These are phyloP conservation scores for Fragaria iinumae DNA, from an alignment of 306 rosid genomes.

Conservation along the genomic window DNA sequence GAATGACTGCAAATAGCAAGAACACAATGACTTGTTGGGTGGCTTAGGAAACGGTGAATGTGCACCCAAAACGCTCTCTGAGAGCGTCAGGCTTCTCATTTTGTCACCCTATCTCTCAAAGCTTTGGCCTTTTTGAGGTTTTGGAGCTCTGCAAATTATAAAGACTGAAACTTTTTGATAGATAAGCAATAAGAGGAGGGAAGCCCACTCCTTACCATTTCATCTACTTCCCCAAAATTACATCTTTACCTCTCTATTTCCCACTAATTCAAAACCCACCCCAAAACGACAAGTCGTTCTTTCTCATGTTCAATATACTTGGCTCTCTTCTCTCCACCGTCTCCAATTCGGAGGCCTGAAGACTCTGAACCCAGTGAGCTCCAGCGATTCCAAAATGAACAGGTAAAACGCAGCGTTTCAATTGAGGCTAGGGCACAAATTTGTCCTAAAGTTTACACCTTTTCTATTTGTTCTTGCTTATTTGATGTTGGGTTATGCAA, in stretches of 20 bases:
- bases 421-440: no score
- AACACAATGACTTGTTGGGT: constrained; percentile 37
- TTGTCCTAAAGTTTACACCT: background rate
- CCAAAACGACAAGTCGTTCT: background rate
- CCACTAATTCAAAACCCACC: background rate
- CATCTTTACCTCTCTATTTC: background rate
- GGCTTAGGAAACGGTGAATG: constrained; percentile 35
- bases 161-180: background rate
- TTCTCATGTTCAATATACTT: background rate
- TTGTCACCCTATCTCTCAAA: constrained; percentile 1
- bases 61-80: constrained; percentile 33
- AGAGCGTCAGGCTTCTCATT: constrained; percentile 59
- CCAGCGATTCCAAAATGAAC: constrained; percentile 16
- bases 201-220: constrained; percentile 5
- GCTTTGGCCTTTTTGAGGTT: background rate
- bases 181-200: constrained; percentile 27
- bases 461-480: background rate
- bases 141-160: background rate
- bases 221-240: constrained; percentile 10
- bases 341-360: background rate
- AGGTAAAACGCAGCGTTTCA: constrained; percentile 11
- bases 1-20: constrained; percentile 34
- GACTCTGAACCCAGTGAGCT: background rate
- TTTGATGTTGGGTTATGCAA: constrained; percentile 1
- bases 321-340: background rate